Base-by-base conservation (phyloP, 331 rosid species). In the Quercus lobata region DNA sequence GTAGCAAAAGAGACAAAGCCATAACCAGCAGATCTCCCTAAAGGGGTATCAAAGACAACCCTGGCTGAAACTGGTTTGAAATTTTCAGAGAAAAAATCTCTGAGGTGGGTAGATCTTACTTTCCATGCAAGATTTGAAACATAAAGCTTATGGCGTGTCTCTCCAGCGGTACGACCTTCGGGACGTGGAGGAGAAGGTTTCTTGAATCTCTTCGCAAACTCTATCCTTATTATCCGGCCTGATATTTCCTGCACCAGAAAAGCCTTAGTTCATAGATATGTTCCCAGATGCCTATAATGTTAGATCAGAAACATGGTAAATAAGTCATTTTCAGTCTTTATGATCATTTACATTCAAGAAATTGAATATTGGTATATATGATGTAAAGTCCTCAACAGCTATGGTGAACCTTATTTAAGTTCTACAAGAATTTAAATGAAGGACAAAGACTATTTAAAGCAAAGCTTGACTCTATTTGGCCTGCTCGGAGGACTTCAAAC, bases 121-220 rank as follows among this genome's bases (percentile, higher is more conserved):
- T 91, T 90, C 98, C 98, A 91, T 53, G 93, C 88, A 77, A 91
- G 90, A 89, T 96, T 96, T 54, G 97, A 86, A 18, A 76, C 92
- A 34, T 90, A 93, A 74, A 96, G 77, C 73, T 86, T 89, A 84
- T 90, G 78, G 70, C 81, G 83, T 10, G 96, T 81, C 88, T 95
- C 96, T 14, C 68, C 83, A 29, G 87, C 57, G 61, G 81, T 81
- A 11, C 92, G 85, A 30, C 78, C 79, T 21, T 88, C 80, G 25
- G 91, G 88, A 57, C 69, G 76, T 35, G 91, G 90, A 21, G 90
- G 85, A 75, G 95, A 29, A 79, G 94, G 97, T 86, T 87, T 93
- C 87, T 92, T 94, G 73, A 91, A 85, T 54, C 81, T 79, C 84
- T 86, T 94, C 44, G 98, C 90, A 78, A 88, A 79, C 80, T 89